A percentile compares a stretch with the other conserved stretches of the same genome.
Evolutionary conservation across 1,284 basidiomycete genomes (phyloP).

Genomic region (Macrocystidia cucumis): DNA sequence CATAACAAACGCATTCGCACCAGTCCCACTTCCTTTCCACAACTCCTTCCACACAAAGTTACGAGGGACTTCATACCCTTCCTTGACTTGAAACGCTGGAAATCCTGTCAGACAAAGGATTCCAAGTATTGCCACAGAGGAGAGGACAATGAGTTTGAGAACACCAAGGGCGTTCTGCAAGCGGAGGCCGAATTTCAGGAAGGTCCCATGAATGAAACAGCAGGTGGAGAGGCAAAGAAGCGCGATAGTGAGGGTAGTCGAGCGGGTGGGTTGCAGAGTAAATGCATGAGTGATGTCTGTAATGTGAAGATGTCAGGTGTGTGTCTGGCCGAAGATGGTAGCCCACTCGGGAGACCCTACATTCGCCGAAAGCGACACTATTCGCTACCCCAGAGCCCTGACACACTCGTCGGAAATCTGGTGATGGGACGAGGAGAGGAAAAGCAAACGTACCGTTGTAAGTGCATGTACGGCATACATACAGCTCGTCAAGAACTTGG

Average conservation of each 20-base stretch:
- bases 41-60: constrained; percentile 46
- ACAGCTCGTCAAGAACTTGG: constrained; percentile 55
- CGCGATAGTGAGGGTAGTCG: constrained; percentile 42
- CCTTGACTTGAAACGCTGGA: constrained; percentile 34
- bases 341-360: constrained; percentile 1
- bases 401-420: no score
- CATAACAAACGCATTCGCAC: constrained; percentile 48
- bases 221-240: constrained; percentile 50
- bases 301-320: constrained; percentile 37
- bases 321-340: constrained; percentile 28
- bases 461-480: constrained; percentile 53
- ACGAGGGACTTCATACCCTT: constrained; percentile 32
- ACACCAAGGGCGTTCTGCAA: constrained; percentile 62
- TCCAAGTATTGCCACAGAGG: constrained; percentile 50
- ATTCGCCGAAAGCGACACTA: constrained; percentile 13
- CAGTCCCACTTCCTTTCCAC: constrained; percentile 45
- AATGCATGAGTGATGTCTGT: constrained; percentile 49
- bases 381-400: constrained; percentile 14
- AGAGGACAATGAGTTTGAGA: constrained; percentile 57
- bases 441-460: constrained; percentile 38
- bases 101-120: constrained; percentile 45
- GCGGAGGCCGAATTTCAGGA: constrained; percentile 48
- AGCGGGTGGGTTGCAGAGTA: constrained; percentile 32
- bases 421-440: no score
- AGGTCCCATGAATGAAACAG: constrained; percentile 49